phyloP scores from a whole-genome alignment of 1,139 yeast genomes.

The Meyerozyma smithsonii region DNA sequence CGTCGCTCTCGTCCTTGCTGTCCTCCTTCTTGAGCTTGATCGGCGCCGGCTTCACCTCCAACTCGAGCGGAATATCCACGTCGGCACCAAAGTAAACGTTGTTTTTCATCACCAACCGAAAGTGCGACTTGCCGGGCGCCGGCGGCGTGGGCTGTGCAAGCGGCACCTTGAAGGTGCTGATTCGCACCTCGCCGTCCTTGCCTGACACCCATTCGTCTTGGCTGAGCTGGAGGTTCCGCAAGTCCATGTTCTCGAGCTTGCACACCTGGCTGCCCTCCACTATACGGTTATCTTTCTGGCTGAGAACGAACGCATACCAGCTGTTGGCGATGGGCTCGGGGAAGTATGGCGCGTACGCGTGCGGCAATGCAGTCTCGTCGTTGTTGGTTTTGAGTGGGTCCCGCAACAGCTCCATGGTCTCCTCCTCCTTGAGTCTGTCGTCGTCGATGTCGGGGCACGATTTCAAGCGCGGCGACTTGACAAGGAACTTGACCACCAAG shows the following conservation, averaged over 20 bases:
- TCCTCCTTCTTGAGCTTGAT: conserved; percentile 16
- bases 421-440: conserved; percentile 35
- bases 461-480: conserved; percentile 66
- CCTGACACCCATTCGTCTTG: conserved; percentile 47
- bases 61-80: conserved; percentile 58
- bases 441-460: conserved; percentile 48
- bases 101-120: conserved; percentile 60
- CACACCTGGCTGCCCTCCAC: conserved; percentile 60
- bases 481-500: conserved; percentile 67
- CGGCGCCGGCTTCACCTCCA: conserved; percentile 57
- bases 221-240: conserved; percentile 50
- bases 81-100: conserved; percentile 70
- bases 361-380: conserved; percentile 62
- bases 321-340: conserved; percentile 50
- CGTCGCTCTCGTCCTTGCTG: conserved; percentile 29
- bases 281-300: conserved; percentile 74
- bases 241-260: conserved; percentile 48
- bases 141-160: conserved; percentile 70
- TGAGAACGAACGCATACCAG: conserved; percentile 67
- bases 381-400: conserved; percentile 68
- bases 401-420: conserved; percentile 60
- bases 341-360: conserved; percentile 66
- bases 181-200: conserved; percentile 42
- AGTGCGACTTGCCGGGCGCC: conserved; percentile 54
- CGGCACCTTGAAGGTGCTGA: conserved; percentile 73